Evolutionary conservation across 2,329 filamentous ascomycete genomes (phyloP), one percentile per base, ranked within the genome.

Genomic region (Sordariomycetes sp.): DNA sequence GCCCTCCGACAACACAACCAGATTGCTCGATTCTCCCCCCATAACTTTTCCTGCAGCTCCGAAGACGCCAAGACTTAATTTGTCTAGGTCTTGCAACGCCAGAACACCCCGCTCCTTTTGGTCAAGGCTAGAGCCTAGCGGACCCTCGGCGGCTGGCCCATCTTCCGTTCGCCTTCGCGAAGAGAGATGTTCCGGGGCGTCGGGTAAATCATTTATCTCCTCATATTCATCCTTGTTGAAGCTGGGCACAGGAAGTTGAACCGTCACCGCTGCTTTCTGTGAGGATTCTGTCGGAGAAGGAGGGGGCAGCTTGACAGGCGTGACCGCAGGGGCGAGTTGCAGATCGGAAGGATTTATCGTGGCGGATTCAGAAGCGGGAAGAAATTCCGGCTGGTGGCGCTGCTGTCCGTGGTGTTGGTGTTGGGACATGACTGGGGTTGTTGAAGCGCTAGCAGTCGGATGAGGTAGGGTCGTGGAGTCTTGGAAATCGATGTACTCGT

Each of bases 101-200:
- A 83, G 79, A 64, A 96, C 86, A 4, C 87, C 88, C 65, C 91
- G 86, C 64, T 95, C 86, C 55, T 87, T 86, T 69, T 96, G 89
- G 66, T 95, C 90, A 2, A 90, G 75, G 50, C 82, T 83, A 52
- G 86, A 72, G 18, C 82, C 77, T 22, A 87, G 74, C 2, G 82
- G 70, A 55, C 80, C 82, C 58, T 82, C 79, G 14, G 80, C 77
- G 8, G 76, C 78, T 55, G 80, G 75, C 22, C 75, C 73, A 25
- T 77, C 74, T 43, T 72, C 71, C 60, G 81, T 85, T 59, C 78
- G 69, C 64, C 82, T 87, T 62, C 80, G 77, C 34, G 66, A 66
- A 4, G 81, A 81, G 24, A 82, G 63, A 59, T 77, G 72, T 16
- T 69, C 63, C 1, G 79, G 76, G 20, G 76, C 73, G 60, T 80